A percentile compares a stretch with the other conserved stretches of the same genome.
Evolutionary conservation across 2,329 filamentous ascomycete genomes (phyloP).

Genomic region (Sarocladiaceae sp.): DNA sequence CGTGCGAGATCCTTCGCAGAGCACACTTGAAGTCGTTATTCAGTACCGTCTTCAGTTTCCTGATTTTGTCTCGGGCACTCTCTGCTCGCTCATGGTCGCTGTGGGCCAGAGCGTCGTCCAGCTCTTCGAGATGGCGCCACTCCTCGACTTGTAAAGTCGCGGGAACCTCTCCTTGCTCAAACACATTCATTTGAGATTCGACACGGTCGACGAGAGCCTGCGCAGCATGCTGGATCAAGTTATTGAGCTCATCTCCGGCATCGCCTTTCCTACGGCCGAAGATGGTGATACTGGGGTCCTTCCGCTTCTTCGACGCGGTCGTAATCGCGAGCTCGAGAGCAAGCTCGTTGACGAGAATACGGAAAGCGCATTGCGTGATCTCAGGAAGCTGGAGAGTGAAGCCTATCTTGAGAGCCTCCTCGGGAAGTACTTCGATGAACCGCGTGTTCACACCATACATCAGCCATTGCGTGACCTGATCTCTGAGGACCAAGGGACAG

Average conservation of each 20-base stretch:
- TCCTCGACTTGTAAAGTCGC: conserved; percentile 17
- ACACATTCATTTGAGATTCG: neutral
- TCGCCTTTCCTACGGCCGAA: conserved; percentile 44
- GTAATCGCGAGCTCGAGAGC: conserved; percentile 39
- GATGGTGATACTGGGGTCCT: conserved; percentile 22
- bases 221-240: conserved; percentile 56
- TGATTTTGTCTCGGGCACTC: neutral
- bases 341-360: conserved; percentile 59
- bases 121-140: neutral
- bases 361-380: conserved; percentile 47
- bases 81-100: neutral
- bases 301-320: neutral
- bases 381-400: conserved; percentile 38
- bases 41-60: conserved; percentile 16
- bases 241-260: conserved; percentile 50
- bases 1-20: neutral
- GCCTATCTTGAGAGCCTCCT: conserved; percentile 56
- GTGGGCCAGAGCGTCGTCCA: conserved; percentile 21
- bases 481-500: conserved; percentile 38
- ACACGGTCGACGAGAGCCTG: conserved; percentile 47
- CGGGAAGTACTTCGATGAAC: conserved; percentile 61
- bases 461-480: conserved; percentile 56
- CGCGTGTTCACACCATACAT: conserved; percentile 46
- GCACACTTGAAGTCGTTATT: neutral
- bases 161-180: neutral